phyloP scores from a whole-genome alignment of 169 alveolate species.

The Plasmodium vivax region DNA sequence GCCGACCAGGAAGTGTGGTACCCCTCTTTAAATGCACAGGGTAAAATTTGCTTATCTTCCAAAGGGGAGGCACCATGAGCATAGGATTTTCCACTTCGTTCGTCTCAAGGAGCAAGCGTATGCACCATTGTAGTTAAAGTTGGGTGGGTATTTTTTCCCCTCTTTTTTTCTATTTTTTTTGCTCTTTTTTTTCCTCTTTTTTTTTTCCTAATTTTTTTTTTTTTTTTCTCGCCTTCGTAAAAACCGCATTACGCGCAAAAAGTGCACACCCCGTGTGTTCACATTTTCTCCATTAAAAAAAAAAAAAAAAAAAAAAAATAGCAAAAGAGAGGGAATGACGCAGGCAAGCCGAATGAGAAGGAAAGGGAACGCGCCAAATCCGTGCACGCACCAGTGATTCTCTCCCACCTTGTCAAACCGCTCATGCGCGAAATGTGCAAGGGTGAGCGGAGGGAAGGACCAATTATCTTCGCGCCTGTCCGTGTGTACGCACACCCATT shows the following conservation, averaged over 20 bases:
- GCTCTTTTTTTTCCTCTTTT: too few relatives aligned
- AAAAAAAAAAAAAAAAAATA: neutral
- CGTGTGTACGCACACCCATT: too few relatives aligned
- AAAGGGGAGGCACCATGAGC: neutral
- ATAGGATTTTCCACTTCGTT: neutral
- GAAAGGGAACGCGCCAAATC: neutral
- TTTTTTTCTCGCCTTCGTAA: neutral
- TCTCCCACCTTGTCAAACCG: neutral
- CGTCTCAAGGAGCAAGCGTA: neutral
- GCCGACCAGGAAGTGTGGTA: neutral
- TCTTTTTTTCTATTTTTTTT: too few relatives aligned
- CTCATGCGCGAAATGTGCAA: neutral
- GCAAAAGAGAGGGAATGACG: neutral
- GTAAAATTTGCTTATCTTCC: neutral
- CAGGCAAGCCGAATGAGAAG: neutral
- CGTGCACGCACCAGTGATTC: neutral
- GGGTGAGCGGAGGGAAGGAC: neutral
- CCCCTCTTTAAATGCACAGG: neutral
- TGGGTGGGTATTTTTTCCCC: neutral
- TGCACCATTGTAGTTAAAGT: neutral
- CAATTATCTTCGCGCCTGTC: neutral
- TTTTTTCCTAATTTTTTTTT: too few relatives aligned
- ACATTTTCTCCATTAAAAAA: neutral
- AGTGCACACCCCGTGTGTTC: neutral
- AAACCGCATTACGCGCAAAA: neutral